phyloP scores from a whole-genome alignment of 768 basidiomycete species.

The Coprinopsis cinerea region DNA sequence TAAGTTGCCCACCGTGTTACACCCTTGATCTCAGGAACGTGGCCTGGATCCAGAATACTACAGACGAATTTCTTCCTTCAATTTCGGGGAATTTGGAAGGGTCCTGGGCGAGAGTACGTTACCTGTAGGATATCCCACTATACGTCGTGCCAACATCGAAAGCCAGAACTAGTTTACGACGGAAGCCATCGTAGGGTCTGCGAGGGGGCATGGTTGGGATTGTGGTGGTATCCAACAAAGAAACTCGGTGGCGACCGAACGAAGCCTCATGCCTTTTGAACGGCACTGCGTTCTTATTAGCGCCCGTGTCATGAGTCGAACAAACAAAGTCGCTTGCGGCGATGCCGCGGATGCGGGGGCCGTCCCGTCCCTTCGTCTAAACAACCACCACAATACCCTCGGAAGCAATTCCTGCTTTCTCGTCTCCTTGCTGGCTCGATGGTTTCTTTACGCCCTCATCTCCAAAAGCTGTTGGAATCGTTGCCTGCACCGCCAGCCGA shows the following conservation, averaged over 20 bases:
- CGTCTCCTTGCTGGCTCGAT: slow-evolving; percentile 23
- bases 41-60: slow-evolving; percentile 29
- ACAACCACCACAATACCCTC: too few species aligned
- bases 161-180: slow-evolving; percentile 37
- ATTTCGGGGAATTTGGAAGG: background rate
- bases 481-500: slow-evolving; percentile 48
- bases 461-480: slow-evolving; percentile 45
- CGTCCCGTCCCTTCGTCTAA: too few species aligned
- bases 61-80: slow-evolving; percentile 10
- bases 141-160: slow-evolving; percentile 47
- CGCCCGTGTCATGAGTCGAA: too few species aligned
- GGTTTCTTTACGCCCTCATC: slow-evolving; percentile 46
- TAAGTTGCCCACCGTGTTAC: slow-evolving; percentile 31
- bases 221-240: background rate
- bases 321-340: background rate
- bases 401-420: slow-evolving; percentile 12
- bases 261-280: slow-evolving; percentile 1
- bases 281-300: too few species aligned
- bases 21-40: slow-evolving; percentile 28
- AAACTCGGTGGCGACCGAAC: background rate
- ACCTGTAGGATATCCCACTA: slow-evolving; percentile 41
- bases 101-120: background rate
- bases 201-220: slow-evolving; percentile 12
- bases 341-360: too few species aligned
- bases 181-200: slow-evolving; percentile 29